These are phyloP conservation scores for Sporothrix mexicana DNA, from an alignment of 2,329 filamentous ascomycete genomes.

Conservation along the genomic window DNA sequence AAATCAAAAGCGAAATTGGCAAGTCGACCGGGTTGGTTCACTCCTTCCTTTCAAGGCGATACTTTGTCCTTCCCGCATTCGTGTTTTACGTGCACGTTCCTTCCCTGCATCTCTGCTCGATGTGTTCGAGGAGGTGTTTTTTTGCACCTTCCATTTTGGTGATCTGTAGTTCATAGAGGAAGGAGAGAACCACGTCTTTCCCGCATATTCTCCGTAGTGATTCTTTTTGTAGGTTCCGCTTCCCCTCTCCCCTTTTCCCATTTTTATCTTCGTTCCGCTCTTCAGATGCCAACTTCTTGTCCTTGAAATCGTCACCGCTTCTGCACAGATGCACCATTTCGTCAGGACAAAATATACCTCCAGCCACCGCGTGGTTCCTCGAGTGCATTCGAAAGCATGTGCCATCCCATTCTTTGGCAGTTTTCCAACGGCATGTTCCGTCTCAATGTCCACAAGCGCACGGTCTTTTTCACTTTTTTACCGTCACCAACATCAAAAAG, in stretches of 20 bases:
- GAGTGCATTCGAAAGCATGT: not conserved
- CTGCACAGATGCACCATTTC: not conserved
- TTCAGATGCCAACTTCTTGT: not conserved
- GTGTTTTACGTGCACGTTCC: slow-evolving; percentile 11
- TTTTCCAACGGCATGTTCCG: not conserved
- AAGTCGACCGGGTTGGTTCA: not conserved
- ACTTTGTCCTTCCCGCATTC: not conserved
- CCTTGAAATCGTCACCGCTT: not conserved
- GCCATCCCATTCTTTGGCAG: not conserved
- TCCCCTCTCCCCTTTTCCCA: not conserved
- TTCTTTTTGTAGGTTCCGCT: not conserved
- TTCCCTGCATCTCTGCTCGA: not conserved
- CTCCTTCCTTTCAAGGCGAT: slow-evolving; percentile 16
- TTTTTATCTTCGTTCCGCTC: not conserved
- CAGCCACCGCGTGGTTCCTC: no score
- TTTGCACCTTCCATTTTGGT: slow-evolving; percentile 14
- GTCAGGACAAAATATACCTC: not conserved
- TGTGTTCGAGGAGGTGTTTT: slow-evolving; percentile 2
- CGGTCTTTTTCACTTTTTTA: no score
- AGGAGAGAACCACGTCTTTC: not conserved
- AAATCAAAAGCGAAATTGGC: not conserved
- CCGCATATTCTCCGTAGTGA: not conserved
- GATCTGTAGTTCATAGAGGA: not conserved
- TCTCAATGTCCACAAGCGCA: no score
- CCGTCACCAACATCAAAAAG: slow-evolving; percentile 11